These are phyloP conservation scores for Geosiphon pyriformis DNA, from an alignment of 192 early-diverging fungal genomes.

Conservation along the genomic window DNA sequence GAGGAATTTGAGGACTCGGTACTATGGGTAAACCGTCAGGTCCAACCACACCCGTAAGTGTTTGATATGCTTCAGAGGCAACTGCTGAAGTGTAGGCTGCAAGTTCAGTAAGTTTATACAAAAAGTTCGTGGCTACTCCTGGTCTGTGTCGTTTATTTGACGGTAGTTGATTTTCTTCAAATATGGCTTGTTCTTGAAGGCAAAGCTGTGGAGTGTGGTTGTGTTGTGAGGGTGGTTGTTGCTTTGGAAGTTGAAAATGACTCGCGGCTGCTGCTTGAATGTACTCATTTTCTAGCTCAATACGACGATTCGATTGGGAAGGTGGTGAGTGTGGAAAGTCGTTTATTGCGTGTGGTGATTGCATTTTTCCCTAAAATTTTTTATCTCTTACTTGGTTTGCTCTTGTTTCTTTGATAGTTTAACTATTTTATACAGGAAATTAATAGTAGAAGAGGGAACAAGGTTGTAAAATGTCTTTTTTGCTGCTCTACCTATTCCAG, in stretches of 20 bases:
- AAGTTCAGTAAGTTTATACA: slow-evolving; percentile 17
- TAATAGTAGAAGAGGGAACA: no score
- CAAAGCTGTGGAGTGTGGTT: not conserved
- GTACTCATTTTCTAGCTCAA: not conserved
- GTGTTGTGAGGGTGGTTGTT: not conserved
- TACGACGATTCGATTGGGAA: not conserved
- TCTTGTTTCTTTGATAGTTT: no score
- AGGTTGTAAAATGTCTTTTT: no score
- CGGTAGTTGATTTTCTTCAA: not conserved
- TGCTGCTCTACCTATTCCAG: no score
- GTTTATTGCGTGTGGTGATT: not conserved
- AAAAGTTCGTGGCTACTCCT: slow-evolving; percentile 9
- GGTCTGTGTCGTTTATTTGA: slow-evolving; percentile 8
- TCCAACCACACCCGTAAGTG: slow-evolving; percentile 2
- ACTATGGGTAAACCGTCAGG: not conserved
- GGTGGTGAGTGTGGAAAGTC: slow-evolving; percentile 7
- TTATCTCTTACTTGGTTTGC: no score
- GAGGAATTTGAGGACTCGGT: not conserved
- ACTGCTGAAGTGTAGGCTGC: slow-evolving; percentile 10
- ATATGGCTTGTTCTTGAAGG: not conserved
- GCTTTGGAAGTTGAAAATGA: not conserved
- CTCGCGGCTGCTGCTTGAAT: not conserved
- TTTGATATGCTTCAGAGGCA: slow-evolving; percentile 12
- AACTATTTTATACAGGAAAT: no score
- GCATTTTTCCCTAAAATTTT: no score